Base-by-base conservation (phyloP, 75 land plant species). In the Azolla pinnata region DNA sequence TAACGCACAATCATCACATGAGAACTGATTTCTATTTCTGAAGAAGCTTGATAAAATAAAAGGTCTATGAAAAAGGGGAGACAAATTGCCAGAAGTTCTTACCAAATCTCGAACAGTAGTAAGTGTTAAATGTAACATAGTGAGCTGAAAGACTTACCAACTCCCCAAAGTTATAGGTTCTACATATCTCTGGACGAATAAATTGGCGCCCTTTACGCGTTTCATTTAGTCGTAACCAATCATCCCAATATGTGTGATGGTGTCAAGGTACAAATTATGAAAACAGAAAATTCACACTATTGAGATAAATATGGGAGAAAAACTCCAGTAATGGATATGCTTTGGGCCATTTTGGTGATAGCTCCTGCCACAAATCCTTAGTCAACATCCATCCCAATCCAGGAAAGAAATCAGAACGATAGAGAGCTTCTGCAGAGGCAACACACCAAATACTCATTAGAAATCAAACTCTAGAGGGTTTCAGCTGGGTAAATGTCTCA, bases 361-460 rank as follows among this genome's bases (percentile, higher is more conserved):
- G 67, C 48, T 95, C 99, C 57, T 82, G 75, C 99, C 99, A 95
- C 12, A 73, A 68, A 42, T 74, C 62, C 46, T 67, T 84, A 30
- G 82, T 67, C 19, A 95, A 74, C 99, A 95, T 95, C 99, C 99
- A 95, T 48, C 99, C 99, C 63, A 95, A 85, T 33, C 99, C 99
- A 68, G 99, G 99, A 64, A 95, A 95, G 57, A 95, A 95, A 69
- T 95, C 99, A 24, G 97, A 95, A 10, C 97, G 81, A 40, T 95
- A 86, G 56, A 95, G 73, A 40, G 60, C 74, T 71, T 89, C 99
- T 95, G 79, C 69, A 75, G 31, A 72, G 4, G 27, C 54, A 52
- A 4, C 24, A 12, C 4, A 17, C 4, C 14, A 48, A 48, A 12
- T 20, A 48, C 19, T 48, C 18, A 48, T 48, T 48, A 48, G 4